A percentile compares a stretch with the other conserved stretches of the same genome.
These are phyloP conservation scores for Ascochyta lentis DNA, from an alignment of 2,329 filamentous ascomycete genomes.

Conservation along the genomic window DNA sequence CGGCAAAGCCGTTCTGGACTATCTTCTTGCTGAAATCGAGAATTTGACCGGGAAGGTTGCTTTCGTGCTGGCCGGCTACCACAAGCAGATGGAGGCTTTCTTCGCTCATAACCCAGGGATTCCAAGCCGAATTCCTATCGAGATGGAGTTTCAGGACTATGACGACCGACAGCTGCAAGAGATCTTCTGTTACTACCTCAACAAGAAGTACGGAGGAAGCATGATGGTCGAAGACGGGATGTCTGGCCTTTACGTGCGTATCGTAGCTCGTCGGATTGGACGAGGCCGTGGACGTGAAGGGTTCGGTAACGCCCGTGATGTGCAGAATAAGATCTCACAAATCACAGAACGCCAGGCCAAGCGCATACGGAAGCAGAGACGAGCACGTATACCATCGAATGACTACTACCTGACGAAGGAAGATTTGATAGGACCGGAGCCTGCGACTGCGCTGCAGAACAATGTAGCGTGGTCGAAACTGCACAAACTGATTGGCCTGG, in stretches of 20 bases:
- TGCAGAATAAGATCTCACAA: conserved; percentile 66
- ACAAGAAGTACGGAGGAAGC: conserved; percentile 58
- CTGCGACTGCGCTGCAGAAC: conserved; percentile 58
- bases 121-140: conserved; percentile 70
- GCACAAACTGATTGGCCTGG: conserved; percentile 64
- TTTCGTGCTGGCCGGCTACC: conserved; percentile 77
- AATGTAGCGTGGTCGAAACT: conserved; percentile 66
- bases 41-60: conserved; percentile 73
- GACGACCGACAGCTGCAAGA: conserved; percentile 66
- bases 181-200: conserved; percentile 65
- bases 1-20: conserved; percentile 71
- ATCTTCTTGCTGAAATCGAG: conserved; percentile 74
- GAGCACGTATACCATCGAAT: conserved; percentile 53
- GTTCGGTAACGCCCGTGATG: conserved; percentile 74
- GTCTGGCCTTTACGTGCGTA: conserved; percentile 67
- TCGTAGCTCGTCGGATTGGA: conserved; percentile 68
- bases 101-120: conserved; percentile 77
- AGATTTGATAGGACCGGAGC: conserved; percentile 76
- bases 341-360: conserved; percentile 66
- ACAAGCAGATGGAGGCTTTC: conserved; percentile 76
- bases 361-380: conserved; percentile 60
- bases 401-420: conserved; percentile 68
- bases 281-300: conserved; percentile 67
- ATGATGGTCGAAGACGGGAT: conserved; percentile 68
- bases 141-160: conserved; percentile 74